Base-by-base conservation (phyloP, 2,329 filamentous ascomycete species). In the Monilinia laxa region DNA sequence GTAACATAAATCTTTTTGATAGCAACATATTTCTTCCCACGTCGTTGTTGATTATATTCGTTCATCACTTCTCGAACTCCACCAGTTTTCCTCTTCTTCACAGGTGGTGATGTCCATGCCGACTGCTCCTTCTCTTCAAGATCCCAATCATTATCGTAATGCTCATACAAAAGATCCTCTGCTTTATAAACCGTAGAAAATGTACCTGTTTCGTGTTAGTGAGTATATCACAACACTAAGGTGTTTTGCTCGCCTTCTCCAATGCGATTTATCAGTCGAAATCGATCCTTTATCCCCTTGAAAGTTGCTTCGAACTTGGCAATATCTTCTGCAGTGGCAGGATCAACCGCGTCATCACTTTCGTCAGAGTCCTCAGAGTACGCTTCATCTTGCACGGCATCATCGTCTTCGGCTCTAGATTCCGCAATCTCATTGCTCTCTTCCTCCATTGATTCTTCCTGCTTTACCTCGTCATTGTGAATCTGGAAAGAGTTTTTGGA, bases 1-100 rank as follows among this genome's bases (percentile, higher is more conserved):
- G 96, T 99, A 71, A 98, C 95, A 78, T 99, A 99, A 73, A 99
- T 99, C 81, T 99, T 99, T 81, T 99, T 99, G 79, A 99, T 91
- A 25, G 96, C 95, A 69, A 99, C 96, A 75, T 90, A 98, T 76
- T 90, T 91, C 31, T 90, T 82, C 71, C 81, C 84, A 62, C 80
- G 81, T 65, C 80, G 80, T 52, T 77, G 77, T 28, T 73, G 75
- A 25, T 76, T 71, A 64, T 77, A 73, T 51, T 74, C 52, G 56
- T 73, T 69, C 62, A 73, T 56, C 59, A 70, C 68, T 40, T 69
- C 62, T 68, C 72, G 35, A 58, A 69, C 62, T 59, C 79, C 75
- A 53, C 81, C 81, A 58, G 74, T 78, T 73, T 79, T 81, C 67
- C 78, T 79, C 71, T 77, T 82, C 75, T 87, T 90, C 14, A 87